Evolutionary conservation across 208 protist genomes (phyloP).

Genomic region (Angomonas ambiguus): DNA sequence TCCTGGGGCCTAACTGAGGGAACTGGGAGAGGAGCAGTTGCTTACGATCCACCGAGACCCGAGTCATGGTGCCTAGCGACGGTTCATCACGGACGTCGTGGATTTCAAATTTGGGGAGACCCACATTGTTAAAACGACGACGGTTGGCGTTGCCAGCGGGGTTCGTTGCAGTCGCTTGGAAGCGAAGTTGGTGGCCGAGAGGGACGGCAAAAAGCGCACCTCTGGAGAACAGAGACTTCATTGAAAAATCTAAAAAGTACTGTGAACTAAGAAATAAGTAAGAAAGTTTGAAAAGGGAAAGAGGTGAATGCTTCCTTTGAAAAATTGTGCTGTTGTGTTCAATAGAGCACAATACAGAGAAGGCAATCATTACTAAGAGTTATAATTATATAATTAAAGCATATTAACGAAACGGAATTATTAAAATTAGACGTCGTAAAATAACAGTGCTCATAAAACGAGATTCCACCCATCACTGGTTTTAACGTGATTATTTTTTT

Average conservation of each 20-base stretch:
- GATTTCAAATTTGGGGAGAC: slow-evolving; percentile 82
- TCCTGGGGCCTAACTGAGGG: slow-evolving; percentile 82
- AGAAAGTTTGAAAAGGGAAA: slow-evolving; percentile 1
- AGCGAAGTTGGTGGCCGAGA: background rate
- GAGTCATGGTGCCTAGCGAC: slow-evolving; percentile 66
- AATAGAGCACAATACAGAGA: background rate
- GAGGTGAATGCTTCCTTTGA: slow-evolving; percentile 6
- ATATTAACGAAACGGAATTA: background rate
- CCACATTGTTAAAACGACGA: slow-evolving; percentile 18
- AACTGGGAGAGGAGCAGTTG: slow-evolving; percentile 78
- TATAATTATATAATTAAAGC: background rate
- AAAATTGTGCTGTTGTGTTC: background rate
- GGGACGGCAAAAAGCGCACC: background rate
- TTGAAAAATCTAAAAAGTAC: slow-evolving; percentile 11
- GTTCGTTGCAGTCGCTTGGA: slow-evolving; percentile 3
- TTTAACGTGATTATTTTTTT: slow-evolving; percentile 64
- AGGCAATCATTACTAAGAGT: background rate
- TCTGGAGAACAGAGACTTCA: slow-evolving; percentile 35
- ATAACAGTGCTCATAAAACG: slow-evolving; percentile 18
- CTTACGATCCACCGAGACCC: slow-evolving; percentile 71
- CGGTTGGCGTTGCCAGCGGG: background rate
- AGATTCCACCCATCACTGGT: slow-evolving; percentile 67
- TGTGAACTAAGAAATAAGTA: slow-evolving; percentile 2
- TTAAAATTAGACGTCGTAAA: slow-evolving; percentile 1
- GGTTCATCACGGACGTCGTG: slow-evolving; percentile 80